Base-by-base conservation (phyloP, 768 basidiomycete species). In the Pleurotus cornucopiae region DNA sequence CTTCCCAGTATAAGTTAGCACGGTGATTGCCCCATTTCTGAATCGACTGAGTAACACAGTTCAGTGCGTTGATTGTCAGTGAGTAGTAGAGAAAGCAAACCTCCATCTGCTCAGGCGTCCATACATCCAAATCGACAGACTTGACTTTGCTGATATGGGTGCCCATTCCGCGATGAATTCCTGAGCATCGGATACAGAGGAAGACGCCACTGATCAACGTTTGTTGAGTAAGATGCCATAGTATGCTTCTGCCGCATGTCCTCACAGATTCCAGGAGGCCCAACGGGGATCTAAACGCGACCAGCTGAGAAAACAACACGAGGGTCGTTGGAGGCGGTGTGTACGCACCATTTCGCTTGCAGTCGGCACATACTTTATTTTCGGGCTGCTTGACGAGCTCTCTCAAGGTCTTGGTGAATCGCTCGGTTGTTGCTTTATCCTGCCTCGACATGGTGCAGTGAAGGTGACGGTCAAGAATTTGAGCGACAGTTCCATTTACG, bases 31-130 rank as follows among this genome's bases (percentile, higher is more conserved):
- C 96, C 96, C 96, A 99, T 68, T 88, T 91, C 68, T 91, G 86
- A 52, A 98, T 86, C 1, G 85, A 84, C 87, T 89, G 49, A 5
- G 16, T 18, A 20, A 46, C 38, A 47, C 13, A 45, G 13, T 23
- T 41, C 14, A 26, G 57, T 43, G 48, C 54, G 54, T 46, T 16
- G 21, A 26, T 20, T 55, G 39, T 21, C 38, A 44, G 20, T 46
- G 25, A 23, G 25, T 20, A 48, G 4, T 12, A 44, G 21, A 14
- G 46, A 1, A 12, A 56, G 61, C 81, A 58, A 63, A 94, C 94
- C 74, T 87, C 85, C 89, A 99, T 95, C 73, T 99, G 96, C 60
- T 98, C 94, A 2, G 93, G 92, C 6, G 93, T 96, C 96, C 96
- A 99, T 14, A 90, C 84, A 64, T 99, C 96, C 54, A 99, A 85